Percentiles rank a stretch among this genome's conserved stretches.
Conservation (phyloP, 2,329 filamentous ascomycete genomes). For the Remersonia thermophila region DNA sequence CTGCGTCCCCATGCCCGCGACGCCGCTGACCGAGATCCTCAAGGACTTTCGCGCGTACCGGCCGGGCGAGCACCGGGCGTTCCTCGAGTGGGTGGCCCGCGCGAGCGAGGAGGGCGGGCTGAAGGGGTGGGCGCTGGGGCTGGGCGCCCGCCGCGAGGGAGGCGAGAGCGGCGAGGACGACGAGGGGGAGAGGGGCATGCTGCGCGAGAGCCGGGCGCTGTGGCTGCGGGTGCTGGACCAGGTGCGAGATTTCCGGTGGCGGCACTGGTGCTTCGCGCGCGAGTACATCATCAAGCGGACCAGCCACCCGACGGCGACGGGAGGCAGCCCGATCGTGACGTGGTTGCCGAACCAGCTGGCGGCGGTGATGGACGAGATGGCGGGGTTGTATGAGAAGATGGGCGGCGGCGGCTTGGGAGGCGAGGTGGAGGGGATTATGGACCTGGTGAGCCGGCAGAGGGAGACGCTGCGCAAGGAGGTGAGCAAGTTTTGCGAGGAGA, state of each 20-base stretch:
- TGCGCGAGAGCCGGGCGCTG: slow-evolving; percentile 64
- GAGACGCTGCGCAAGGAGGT: slow-evolving; percentile 9
- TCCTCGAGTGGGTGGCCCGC: slow-evolving; percentile 58
- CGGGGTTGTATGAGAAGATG: slow-evolving; percentile 30
- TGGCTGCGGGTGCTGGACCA: slow-evolving; percentile 59
- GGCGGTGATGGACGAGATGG: slow-evolving; percentile 62
- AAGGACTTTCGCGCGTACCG: slow-evolving; percentile 82
- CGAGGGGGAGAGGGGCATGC: slow-evolving; percentile 86
- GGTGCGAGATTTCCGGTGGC: slow-evolving; percentile 70
- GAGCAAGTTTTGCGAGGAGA: slow-evolving; percentile 20
- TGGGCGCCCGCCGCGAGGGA: slow-evolving; percentile 52
- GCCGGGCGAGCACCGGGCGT: slow-evolving; percentile 77
- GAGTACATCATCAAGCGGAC: slow-evolving; percentile 77
- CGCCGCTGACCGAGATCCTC: slow-evolving; percentile 78
- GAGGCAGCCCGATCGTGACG: slow-evolving; percentile 70
- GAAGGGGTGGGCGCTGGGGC: slow-evolving; percentile 82
- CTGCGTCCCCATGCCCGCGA: slow-evolving; percentile 76
- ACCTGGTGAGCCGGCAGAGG: slow-evolving; percentile 5
- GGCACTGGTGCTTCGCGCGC: slow-evolving; percentile 75
- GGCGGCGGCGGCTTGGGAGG: slow-evolving; percentile 20
- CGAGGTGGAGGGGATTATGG: slow-evolving; percentile 9
- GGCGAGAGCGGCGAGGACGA: slow-evolving; percentile 33
- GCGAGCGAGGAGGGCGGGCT: slow-evolving; percentile 39
- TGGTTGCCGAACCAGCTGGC: slow-evolving; percentile 74
- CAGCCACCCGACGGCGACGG: slow-evolving; percentile 63